These are phyloP conservation scores for Colletotrichum simmondsii DNA, from an alignment of 2,329 filamentous ascomycete species.

Conservation along the genomic window DNA sequence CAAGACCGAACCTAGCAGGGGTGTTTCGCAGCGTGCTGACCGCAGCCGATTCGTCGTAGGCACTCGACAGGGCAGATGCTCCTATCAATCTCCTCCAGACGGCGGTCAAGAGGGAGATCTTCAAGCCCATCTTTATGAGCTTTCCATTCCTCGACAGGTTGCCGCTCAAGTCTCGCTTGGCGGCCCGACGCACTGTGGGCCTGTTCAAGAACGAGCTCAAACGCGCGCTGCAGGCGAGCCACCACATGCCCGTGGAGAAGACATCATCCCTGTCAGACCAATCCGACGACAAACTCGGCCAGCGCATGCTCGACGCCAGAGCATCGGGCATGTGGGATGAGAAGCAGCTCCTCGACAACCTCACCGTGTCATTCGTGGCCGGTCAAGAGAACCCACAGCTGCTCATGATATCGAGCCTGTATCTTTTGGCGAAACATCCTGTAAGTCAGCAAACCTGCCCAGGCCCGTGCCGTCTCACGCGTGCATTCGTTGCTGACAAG, in stretches of 20 bases:
- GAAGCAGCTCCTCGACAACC: constrained; percentile 51
- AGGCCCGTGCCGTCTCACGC: constrained; percentile 1
- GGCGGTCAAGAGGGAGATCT: constrained; percentile 45
- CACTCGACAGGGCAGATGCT: constrained; percentile 36
- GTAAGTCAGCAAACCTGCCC: constrained; percentile 29
- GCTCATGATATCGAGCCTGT: constrained; percentile 47
- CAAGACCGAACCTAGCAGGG: not conserved
- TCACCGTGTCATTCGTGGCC: constrained; percentile 52
- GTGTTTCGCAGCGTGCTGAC: constrained; percentile 9
- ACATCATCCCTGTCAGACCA: constrained; percentile 8
- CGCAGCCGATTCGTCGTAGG: constrained; percentile 33
- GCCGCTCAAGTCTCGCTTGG: constrained; percentile 40
- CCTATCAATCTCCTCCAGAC: constrained; percentile 40
- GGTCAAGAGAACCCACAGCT: constrained; percentile 55
- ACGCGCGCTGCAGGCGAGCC: constrained; percentile 23
- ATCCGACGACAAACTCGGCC: constrained; percentile 31
- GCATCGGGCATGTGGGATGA: constrained; percentile 39
- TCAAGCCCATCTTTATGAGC: constrained; percentile 47
- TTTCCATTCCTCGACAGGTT: constrained; percentile 45
- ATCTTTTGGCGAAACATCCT: constrained; percentile 47
- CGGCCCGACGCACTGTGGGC: constrained; percentile 40
- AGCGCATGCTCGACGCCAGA: constrained; percentile 38
- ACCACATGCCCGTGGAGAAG: not conserved
- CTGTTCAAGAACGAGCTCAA: constrained; percentile 41
- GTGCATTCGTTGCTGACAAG: constrained; percentile 9